Conservation (phyloP, 106 monocot genomes). For the Ottelia alismoides region DNA sequence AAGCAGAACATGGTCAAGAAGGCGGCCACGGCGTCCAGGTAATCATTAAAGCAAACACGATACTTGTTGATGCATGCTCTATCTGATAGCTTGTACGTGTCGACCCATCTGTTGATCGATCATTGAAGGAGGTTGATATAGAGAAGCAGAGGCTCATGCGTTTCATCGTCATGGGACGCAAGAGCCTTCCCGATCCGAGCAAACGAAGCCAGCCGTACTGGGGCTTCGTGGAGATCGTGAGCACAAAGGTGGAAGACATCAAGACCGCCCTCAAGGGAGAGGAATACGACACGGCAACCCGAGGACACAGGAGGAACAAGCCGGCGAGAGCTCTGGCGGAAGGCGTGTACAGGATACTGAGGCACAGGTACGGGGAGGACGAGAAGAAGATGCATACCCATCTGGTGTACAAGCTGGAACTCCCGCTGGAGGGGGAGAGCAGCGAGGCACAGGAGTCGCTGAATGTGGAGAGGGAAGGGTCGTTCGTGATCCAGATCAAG, state of each 20-base stretch:
- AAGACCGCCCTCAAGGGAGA: slow-evolving; percentile 51
- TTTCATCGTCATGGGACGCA: slow-evolving; percentile 69
- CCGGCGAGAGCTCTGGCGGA: slow-evolving; percentile 54
- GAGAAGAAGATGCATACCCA: slow-evolving; percentile 32
- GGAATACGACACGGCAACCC: slow-evolving; percentile 65
- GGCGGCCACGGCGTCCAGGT: slow-evolving; percentile 58
- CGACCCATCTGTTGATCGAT: no score
- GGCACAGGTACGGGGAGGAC: slow-evolving; percentile 14
- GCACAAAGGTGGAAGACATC: slow-evolving; percentile 44
- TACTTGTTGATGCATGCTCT: neutral
- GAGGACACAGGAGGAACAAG: slow-evolving; percentile 30
- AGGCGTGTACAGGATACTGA: slow-evolving; percentile 63
- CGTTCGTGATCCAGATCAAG: slow-evolving; percentile 73
- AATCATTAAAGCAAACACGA: no score
- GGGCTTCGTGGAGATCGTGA: slow-evolving; percentile 69
- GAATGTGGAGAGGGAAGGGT: slow-evolving; percentile 61
- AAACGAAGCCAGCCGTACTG: slow-evolving; percentile 41
- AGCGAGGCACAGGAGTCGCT: slow-evolving; percentile 44
- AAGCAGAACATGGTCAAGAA: slow-evolving; percentile 18
- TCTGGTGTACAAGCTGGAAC: slow-evolving; percentile 71
- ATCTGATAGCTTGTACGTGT: no score
- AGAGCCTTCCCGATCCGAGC: slow-evolving; percentile 60
- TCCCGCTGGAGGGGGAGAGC: slow-evolving; percentile 15
- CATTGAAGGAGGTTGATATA: slow-evolving; percentile 37
- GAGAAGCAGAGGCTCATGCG: slow-evolving; percentile 47